Base-by-base conservation (phyloP, 2,329 filamentous ascomycete species). In the Plectosphaerella cucumerina region DNA sequence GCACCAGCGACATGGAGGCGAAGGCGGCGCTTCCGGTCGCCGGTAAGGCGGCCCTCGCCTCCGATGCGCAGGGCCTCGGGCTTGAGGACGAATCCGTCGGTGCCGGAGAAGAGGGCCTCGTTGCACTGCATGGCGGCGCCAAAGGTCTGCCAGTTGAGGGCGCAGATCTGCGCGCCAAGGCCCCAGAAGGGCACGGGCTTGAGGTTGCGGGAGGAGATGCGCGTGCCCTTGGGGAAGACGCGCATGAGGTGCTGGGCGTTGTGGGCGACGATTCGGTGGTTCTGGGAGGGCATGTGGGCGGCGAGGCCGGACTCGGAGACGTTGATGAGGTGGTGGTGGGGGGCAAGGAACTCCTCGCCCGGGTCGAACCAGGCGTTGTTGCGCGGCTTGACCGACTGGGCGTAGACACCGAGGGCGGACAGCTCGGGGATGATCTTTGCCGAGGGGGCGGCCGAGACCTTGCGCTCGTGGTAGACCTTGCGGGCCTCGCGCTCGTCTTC, bases 61-160 rank as follows among this genome's bases (percentile, higher is more conserved):
- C 79, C 81, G 1, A 69, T 63, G 3, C 84, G 80, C 1, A 88
- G 70, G 1, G 77, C 72, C 0, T 75, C 73, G 0, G 85, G 85
- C 62, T 88, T 88, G 20, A 87, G 70, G 1, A 87, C 77, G 59
- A 81, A 87, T 8, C 85, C 85, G 23, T 82, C 80, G 0, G 83
- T 82, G 12, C 82, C 83, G 44, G 72, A 75, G 64, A 88, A 87
- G 1, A 88, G 70, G 0, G 84, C 85, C 59, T 86, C 83, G 61
- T 87, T 87, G 56, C 87, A 71, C 64, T 87, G 85, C 70, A 85
- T 84, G 59, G 76, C 76, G 6, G 78, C 77, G 33, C 82, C 82
- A 56, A 86, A 88, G 0, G 77, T 85, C 60, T 88, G 85, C 80
- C 84, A 85, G 66, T 88, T 88, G 48, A 88, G 72, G 3, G 85